Evolutionary conservation across 164 flowering plant genomes (phyloP), one percentile per base, ranked within the genome.

Genomic region (Magnolia sinica): DNA sequence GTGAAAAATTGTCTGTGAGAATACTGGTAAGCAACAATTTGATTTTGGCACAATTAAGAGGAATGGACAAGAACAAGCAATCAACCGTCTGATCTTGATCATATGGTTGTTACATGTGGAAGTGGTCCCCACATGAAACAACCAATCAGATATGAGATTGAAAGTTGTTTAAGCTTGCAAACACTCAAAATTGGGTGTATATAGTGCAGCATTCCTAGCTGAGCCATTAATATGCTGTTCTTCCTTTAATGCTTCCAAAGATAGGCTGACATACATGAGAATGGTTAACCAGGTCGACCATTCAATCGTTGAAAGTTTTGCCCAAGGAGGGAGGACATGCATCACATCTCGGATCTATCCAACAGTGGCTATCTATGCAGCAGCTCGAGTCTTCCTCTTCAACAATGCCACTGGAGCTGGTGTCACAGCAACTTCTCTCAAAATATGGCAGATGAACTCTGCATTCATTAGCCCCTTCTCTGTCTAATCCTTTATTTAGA

Each of bases 271-370:
- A 37, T 37, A 37, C 45, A 37, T 37, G 7, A 37, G 49, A 68
- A 10, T 29, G 45, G 18, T 16, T 14, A 23, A 31, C n/a, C 76
- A 90, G 94, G 90, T 88, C 19, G 95, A 89, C 82, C 92, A 93
- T 82, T 95, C 98, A 0, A 90, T 93, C 11, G 85, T 87, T 9
- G 98, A 95, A 82, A 85, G 92, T 74, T 95, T 93, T 83, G 98
- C 91, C 50, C 97, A 92, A 84, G 91, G 95, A 24, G 98, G 98
- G 49, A 87, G 97, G 72, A 86, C 88, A 52, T 84, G 87, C 79
- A 89, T 95, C 24, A 90, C 97, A 19, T 81, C 93, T 0, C 75
- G 98, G 13, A 88, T 90, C 3, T 95, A 95, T 76, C 98, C 98
- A 50, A 93, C 96, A 0, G 78, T 77, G 76, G 97, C 97, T 4